Evolutionary conservation across 805 yeast genomes (phyloP).

Genomic region (Scheffersomyces spartinae): DNA sequence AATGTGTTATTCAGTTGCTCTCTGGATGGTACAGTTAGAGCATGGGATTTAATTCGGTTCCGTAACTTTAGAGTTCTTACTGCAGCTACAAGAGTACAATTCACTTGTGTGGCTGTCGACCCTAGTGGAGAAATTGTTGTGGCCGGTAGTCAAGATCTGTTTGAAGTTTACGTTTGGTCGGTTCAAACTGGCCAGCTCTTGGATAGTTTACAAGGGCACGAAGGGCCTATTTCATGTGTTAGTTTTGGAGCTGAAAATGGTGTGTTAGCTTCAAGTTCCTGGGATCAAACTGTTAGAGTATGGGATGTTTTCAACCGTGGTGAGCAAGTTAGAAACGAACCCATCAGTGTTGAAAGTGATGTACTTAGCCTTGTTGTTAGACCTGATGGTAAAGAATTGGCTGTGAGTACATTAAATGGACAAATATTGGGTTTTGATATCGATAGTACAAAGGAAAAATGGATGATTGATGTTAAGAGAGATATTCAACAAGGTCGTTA

Average conservation of each 20-base stretch:
- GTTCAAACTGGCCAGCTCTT: constrained; percentile 90
- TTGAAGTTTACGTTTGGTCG: constrained; percentile 91
- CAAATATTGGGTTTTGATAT: constrained; percentile 76
- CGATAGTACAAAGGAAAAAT: constrained; percentile 68
- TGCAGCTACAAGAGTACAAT: constrained; percentile 79
- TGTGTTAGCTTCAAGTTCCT: constrained; percentile 78
- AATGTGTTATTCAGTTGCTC: constrained; percentile 88
- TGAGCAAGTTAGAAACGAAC: constrained; percentile 83
- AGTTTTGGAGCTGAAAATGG: constrained; percentile 74
- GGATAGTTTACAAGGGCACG: constrained; percentile 85
- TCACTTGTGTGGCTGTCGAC: constrained; percentile 83
- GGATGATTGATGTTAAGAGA: constrained; percentile 72
- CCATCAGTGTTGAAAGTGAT: constrained; percentile 75
- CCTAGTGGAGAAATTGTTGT: constrained; percentile 95
- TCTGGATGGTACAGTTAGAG: constrained; percentile 91
- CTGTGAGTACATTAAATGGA: constrained; percentile 84
- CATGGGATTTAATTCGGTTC: constrained; percentile 90
- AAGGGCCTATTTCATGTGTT: constrained; percentile 85
- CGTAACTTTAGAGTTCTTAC: constrained; percentile 93
- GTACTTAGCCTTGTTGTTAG: constrained; percentile 74
- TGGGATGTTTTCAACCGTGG: constrained; percentile 90
- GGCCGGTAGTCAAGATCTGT: constrained; percentile 86
- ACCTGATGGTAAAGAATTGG: constrained; percentile 88
- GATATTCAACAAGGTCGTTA: constrained; percentile 86
- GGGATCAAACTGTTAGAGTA: constrained; percentile 91